Percentiles rank a stretch among this genome's conserved stretches.
Conservation (phyloP, 106 monocot genomes). For the Phalaenopsis aphrodite region DNA sequence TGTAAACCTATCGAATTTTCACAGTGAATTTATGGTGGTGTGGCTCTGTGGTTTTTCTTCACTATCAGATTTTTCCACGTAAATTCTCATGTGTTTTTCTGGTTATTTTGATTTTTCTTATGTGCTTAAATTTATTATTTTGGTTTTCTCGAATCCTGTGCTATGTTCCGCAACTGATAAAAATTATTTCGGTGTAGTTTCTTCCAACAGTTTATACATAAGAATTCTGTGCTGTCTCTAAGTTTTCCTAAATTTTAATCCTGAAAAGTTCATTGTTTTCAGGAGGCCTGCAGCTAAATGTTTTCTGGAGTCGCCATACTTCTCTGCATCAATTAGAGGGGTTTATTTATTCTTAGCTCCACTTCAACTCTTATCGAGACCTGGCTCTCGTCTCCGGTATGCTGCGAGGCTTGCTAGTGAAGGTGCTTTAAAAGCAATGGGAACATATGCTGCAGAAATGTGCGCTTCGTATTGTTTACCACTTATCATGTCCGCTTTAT, state of each 20-base stretch:
- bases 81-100: too few species aligned
- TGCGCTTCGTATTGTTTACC: slow-evolving; percentile 66
- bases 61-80: too few species aligned
- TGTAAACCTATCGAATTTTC: too few species aligned
- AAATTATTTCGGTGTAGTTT: too few species aligned
- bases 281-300: slow-evolving; percentile 89
- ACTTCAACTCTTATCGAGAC: slow-evolving; percentile 59
- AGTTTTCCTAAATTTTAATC: background rate
- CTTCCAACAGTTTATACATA: too few species aligned
- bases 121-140: too few species aligned
- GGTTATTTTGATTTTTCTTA: too few species aligned
- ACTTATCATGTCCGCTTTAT: slow-evolving; percentile 48
- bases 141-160: too few species aligned
- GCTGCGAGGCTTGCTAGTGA: slow-evolving; percentile 61
- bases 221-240: background rate
- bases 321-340: slow-evolving; percentile 56
- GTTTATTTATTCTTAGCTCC: slow-evolving; percentile 82
- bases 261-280: slow-evolving; percentile 9
- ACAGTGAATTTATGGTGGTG: too few species aligned
- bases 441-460: slow-evolving; percentile 72
- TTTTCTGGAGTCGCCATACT: slow-evolving; percentile 73
- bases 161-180: too few species aligned
- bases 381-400: slow-evolving; percentile 57
- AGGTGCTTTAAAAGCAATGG: slow-evolving; percentile 75
- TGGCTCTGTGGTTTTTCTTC: too few species aligned